These are phyloP conservation scores for Fusarium equiseti DNA, from an alignment of 2,329 filamentous ascomycete genomes.

Conservation along the genomic window DNA sequence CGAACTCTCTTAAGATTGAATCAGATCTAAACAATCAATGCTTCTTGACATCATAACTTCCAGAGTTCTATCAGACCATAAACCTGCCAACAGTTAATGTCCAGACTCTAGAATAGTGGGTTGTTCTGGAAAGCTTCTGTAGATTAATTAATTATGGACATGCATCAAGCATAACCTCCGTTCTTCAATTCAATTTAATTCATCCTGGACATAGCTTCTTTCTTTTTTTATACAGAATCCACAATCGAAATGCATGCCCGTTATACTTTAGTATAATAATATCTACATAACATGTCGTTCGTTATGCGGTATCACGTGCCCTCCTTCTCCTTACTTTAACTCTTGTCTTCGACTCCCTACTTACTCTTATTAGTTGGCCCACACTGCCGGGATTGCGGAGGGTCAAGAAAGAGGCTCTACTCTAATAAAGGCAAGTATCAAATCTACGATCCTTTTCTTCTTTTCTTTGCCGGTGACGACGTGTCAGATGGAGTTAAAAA, in stretches of 20 bases:
- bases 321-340: constrained; percentile 18
- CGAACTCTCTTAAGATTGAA: background rate
- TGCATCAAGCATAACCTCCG: constrained; percentile 2
- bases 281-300: background rate
- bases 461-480: constrained; percentile 34
- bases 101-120: background rate
- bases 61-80: background rate
- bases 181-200: background rate
- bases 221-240: background rate
- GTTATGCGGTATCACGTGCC: background rate
- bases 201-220: background rate
- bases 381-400: constrained; percentile 18
- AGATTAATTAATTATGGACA: background rate
- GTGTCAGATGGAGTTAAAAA: constrained; percentile 19
- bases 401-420: constrained; percentile 20
- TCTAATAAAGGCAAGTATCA: constrained; percentile 15
- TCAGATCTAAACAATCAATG: background rate
- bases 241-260: background rate
- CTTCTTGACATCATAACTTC: background rate
- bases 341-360: constrained; percentile 9
- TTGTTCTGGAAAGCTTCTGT: background rate
- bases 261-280: background rate
- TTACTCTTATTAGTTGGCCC: constrained; percentile 23
- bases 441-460: constrained; percentile 38
- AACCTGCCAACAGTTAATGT: background rate